Percentiles rank a stretch among this genome's conserved stretches.
Conservation (phyloP, 1,284 basidiomycete genomes). For the Fomitopsis schrenkii region DNA sequence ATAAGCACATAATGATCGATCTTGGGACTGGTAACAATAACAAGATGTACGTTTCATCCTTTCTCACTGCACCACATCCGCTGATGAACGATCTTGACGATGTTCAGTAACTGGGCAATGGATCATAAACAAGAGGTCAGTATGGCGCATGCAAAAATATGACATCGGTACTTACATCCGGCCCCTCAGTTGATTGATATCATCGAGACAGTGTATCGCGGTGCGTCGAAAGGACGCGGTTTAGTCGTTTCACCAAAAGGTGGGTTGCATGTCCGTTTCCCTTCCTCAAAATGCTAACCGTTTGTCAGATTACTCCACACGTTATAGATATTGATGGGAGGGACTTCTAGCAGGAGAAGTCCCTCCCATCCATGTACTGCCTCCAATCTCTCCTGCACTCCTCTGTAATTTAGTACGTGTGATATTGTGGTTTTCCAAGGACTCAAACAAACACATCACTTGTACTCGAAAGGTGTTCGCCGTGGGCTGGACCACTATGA, state of each 20-base stretch:
- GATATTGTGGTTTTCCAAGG: too few relatives aligned
- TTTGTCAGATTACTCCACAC: slow-evolving; percentile 73
- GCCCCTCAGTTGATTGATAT: slow-evolving; percentile 86
- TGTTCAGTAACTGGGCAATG: slow-evolving; percentile 89
- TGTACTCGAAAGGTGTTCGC: too few relatives aligned
- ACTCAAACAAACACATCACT: too few relatives aligned
- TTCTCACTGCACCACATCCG: background rate
- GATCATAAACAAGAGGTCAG: slow-evolving; percentile 93
- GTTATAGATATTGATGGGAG: slow-evolving; percentile 65
- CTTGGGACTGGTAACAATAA: slow-evolving; percentile 99
- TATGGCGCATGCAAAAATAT: background rate
- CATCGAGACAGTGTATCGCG: slow-evolving; percentile 97
- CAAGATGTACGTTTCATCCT: slow-evolving; percentile 77
- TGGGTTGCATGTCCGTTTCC: slow-evolving; percentile 28
- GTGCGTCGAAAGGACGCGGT: slow-evolving; percentile 97
- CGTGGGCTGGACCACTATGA: too few relatives aligned
- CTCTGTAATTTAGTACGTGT: too few relatives aligned
- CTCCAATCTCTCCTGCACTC: too few relatives aligned
- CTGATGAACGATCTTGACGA: background rate
- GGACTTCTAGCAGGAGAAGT: too few relatives aligned
- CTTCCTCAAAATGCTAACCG: slow-evolving; percentile 2
- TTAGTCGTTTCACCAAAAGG: slow-evolving; percentile 97
- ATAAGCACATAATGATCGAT: slow-evolving; percentile 99
- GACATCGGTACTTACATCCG: slow-evolving; percentile 5
- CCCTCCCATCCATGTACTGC: too few relatives aligned